Conservation (phyloP, 495 filamentous ascomycete genomes). For the Talaromyces liani region DNA sequence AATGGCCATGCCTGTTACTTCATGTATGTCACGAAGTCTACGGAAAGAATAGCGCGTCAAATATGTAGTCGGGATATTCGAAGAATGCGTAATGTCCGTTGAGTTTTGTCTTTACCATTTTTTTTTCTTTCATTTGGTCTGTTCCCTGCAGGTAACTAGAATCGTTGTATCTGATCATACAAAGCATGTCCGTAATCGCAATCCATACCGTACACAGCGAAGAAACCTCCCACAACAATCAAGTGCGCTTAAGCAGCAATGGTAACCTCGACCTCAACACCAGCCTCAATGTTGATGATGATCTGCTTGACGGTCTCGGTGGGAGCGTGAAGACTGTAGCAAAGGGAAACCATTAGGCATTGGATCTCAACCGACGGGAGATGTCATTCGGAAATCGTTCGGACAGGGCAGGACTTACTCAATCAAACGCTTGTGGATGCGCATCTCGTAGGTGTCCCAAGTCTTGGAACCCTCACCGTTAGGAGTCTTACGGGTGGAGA, state of each 20-base stretch:
- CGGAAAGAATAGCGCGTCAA: not conserved
- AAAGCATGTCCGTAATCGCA: not conserved
- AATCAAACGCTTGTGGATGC: constrained; percentile 97
- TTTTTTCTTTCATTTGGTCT: constrained; percentile 3
- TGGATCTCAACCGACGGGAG: not conserved
- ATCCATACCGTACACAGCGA: not conserved
- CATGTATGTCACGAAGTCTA: not conserved
- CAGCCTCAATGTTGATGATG: constrained; percentile 99
- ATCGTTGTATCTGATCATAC: not conserved
- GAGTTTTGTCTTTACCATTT: constrained; percentile 4
- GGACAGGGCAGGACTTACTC: constrained; percentile 50
- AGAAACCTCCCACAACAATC: constrained; percentile 8
- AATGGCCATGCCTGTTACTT: not conserved
- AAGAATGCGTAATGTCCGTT: not conserved
- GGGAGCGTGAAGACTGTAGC: constrained; percentile 76
- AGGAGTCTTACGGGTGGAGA: constrained; percentile 94
- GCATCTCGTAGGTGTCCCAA: constrained; percentile 98
- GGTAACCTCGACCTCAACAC: constrained; percentile 99
- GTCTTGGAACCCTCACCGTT: constrained; percentile 99
- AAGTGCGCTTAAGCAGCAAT: constrained; percentile 81
- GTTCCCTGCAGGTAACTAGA: not conserved
- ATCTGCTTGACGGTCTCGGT: constrained; percentile 99
- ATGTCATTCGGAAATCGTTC: not conserved
- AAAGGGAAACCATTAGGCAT: constrained; percentile 11
- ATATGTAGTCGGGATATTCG: not conserved